phyloP scores from a whole-genome alignment of 2,329 filamentous ascomycete species.

The Aspergillus sergii region DNA sequence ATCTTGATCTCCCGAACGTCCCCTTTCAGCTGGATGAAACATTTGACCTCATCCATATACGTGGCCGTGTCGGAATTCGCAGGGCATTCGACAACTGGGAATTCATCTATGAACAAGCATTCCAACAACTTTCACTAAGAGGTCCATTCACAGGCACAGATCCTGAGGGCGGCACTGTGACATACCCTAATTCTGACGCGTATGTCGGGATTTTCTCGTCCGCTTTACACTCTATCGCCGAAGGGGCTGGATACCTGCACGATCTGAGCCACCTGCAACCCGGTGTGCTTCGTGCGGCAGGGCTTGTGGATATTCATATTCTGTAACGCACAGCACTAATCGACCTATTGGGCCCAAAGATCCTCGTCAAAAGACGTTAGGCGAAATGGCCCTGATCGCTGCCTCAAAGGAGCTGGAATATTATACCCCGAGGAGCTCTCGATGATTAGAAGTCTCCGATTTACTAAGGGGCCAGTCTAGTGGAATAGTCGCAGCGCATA shows the following conservation, averaged over 20 bases:
- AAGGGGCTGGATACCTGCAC: conserved; percentile 38
- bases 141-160: no score
- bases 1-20: no score
- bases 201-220: no score
- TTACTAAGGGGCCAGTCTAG: no score
- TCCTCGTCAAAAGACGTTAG: conserved; percentile 36
- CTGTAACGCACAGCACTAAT: conserved; percentile 42
- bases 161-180: no score
- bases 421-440: conserved; percentile 30
- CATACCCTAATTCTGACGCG: no score
- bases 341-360: conserved; percentile 41
- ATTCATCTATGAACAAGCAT: no score
- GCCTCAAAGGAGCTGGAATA: conserved; percentile 46
- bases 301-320: conserved; percentile 45
- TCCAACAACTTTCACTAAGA: no score
- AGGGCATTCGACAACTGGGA: no score
- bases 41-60: conserved; percentile 54
- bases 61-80: conserved; percentile 26
- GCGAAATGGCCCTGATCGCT: conserved; percentile 46
- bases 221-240: no score
- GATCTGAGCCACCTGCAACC: conserved; percentile 37
- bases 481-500: neutral
- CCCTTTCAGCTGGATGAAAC: conserved; percentile 30
- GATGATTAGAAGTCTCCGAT: no score
- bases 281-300: conserved; percentile 36